Conservation (phyloP, 257 asterid species). For the Solanum lycopersicoides region DNA sequence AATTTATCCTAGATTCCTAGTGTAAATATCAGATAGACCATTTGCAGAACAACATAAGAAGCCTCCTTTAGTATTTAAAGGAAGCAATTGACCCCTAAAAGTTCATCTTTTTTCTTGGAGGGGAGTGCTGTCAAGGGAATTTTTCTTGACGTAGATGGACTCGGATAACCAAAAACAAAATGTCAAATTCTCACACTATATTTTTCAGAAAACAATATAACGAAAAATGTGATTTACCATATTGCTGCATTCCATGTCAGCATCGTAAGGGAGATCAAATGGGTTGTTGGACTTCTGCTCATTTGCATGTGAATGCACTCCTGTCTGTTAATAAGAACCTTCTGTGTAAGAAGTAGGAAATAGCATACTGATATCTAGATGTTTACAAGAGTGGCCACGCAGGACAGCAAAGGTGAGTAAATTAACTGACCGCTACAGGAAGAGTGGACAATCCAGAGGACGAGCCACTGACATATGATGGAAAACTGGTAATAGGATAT, state of each 20-base stretch:
- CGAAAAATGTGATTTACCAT: constrained; percentile 29
- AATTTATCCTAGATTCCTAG: background rate
- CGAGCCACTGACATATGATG: constrained; percentile 22
- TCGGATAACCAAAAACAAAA: background rate
- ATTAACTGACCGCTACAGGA: constrained; percentile 28
- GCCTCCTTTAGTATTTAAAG: background rate
- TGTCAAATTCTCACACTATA: background rate
- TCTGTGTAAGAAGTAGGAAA: constrained; percentile 1
- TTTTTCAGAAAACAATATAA: background rate
- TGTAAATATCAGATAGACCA: background rate
- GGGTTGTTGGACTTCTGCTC: constrained; percentile 56
- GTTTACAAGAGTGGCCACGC: background rate
- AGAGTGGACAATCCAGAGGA: constrained; percentile 23
- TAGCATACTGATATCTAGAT: background rate
- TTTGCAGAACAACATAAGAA: background rate
- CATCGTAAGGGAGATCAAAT: constrained; percentile 69
- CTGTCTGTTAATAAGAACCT: constrained; percentile 35
- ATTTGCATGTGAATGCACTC: constrained; percentile 24
- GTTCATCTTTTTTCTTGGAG: background rate
- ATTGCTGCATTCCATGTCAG: constrained; percentile 36
- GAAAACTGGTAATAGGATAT: constrained; percentile 19
- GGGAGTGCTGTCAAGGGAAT: background rate
- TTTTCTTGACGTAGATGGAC: background rate
- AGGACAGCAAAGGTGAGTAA: background rate
- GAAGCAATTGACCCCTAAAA: background rate